Percentiles rank a stretch among this genome's conserved stretches.
phyloP scores from a whole-genome alignment of 331 rosid species.

The Malus hybrid region DNA sequence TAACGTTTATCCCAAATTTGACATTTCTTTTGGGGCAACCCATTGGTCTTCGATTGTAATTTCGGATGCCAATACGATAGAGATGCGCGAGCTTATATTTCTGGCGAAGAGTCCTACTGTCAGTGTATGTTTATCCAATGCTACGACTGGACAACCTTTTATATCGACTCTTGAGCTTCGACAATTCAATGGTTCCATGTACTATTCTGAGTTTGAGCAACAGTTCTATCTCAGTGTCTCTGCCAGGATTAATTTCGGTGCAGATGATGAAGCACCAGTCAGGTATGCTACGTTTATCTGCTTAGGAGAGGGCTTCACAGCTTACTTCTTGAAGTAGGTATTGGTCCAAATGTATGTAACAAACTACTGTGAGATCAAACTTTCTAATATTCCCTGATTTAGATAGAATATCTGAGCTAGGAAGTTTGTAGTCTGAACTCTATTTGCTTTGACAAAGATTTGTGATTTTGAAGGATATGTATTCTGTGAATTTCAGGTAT shows the following conservation, averaged over 20 bases:
- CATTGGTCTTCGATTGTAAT: conserved; percentile 82
- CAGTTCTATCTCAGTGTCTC: conserved; percentile 74
- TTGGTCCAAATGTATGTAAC: neutral
- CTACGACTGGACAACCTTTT: conserved; percentile 86
- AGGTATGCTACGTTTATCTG: conserved; percentile 29
- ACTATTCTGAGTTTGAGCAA: conserved; percentile 49
- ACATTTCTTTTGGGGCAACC: conserved; percentile 83
- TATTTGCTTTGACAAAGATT: neutral
- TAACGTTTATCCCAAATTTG: conserved; percentile 81
- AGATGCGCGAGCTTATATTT: conserved; percentile 64
- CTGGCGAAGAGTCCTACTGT: conserved; percentile 64
- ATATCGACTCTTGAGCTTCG: conserved; percentile 90
- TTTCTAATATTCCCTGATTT: neutral
- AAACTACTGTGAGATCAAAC: neutral
- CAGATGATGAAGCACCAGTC: conserved; percentile 54
- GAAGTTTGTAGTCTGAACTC: neutral
- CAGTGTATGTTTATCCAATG: conserved; percentile 84
- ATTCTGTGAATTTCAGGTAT: conserved; percentile 44
- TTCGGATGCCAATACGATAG: conserved; percentile 55
- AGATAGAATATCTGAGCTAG: neutral
- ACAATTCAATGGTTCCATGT: conserved; percentile 77
- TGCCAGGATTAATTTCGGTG: conserved; percentile 90
- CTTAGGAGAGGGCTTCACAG: too few relatives aligned
- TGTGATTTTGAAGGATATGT: neutral
- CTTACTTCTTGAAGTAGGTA: neutral